A percentile compares a stretch with the other conserved stretches of the same genome.
Conservation (phyloP, 169 alveolate genomes). For the Plasmodium cynomolgi region DNA sequence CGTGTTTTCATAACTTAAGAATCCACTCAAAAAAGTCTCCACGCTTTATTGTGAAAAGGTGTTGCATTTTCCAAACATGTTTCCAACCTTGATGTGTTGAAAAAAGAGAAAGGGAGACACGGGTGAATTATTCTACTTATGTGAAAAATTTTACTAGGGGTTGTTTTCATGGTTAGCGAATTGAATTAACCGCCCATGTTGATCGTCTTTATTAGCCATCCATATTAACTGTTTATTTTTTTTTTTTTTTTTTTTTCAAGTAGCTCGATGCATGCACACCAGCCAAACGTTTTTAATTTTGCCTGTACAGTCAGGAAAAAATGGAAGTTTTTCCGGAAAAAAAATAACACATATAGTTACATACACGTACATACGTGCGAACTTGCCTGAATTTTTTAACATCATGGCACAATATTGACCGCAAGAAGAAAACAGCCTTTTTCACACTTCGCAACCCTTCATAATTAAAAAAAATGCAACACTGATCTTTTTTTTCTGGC, state of each 20-base stretch:
- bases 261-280: slow-evolving; percentile 68
- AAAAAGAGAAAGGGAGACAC: not conserved
- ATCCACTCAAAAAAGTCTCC: not conserved
- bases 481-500: slow-evolving; percentile 48
- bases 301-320: not conserved
- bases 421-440: not conserved
- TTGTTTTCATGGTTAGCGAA: not conserved
- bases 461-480: slow-evolving; percentile 27
- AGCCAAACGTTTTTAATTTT: not conserved
- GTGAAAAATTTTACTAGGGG: not conserved
- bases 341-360: not conserved
- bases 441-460: not conserved
- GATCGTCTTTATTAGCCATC: not conserved
- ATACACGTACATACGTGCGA: not conserved
- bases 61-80: not conserved
- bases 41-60: not conserved
- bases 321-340: not conserved
- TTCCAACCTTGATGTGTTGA: not conserved
- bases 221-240: not conserved
- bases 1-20: not conserved
- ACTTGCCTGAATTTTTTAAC: not conserved
- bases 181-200: not conserved
- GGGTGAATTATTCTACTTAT: not conserved
- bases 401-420: not conserved
- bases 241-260: slow-evolving; percentile 24